Evolutionary conservation across 177 flowering plant species (phyloP).

Genomic region (Vitis hybrid): DNA sequence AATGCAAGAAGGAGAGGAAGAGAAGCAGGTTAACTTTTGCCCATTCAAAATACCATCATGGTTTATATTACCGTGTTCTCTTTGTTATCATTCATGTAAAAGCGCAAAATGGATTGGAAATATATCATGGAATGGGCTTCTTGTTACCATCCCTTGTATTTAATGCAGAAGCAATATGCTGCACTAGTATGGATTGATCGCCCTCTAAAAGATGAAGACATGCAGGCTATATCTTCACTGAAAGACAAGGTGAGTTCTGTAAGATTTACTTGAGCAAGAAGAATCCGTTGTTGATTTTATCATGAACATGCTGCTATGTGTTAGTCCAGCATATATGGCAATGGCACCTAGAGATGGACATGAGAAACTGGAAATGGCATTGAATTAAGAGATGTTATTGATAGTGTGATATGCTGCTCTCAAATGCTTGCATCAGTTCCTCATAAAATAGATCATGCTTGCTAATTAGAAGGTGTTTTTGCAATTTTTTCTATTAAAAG

Average conservation of each 20-base stretch:
- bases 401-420: too few species aligned
- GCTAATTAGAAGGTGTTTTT: background rate
- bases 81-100: conserved; percentile 4
- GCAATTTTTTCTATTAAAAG: too few species aligned
- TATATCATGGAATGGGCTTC: background rate
- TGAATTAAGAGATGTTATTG: too few species aligned
- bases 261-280: background rate
- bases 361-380: too few species aligned
- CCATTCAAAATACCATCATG: background rate
- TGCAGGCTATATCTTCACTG: conserved; percentile 51
- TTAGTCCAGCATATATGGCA: background rate
- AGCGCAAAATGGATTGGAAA: background rate
- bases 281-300: too few species aligned
- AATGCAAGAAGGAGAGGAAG: conserved; percentile 99
- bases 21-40: conserved; percentile 74
- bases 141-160: conserved; percentile 5
- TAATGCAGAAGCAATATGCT: conserved; percentile 88
- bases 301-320: background rate
- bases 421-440: too few species aligned
- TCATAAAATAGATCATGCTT: background rate
- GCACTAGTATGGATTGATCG: conserved; percentile 98
- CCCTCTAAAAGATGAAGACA: conserved; percentile 65
- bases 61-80: background rate
- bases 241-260: conserved; percentile 63
- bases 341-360: too few species aligned